A percentile compares a stretch with the other conserved stretches of the same genome.
phyloP scores from a whole-genome alignment of 1,284 basidiomycete genomes.

The Fomitopsis palustris region DNA sequence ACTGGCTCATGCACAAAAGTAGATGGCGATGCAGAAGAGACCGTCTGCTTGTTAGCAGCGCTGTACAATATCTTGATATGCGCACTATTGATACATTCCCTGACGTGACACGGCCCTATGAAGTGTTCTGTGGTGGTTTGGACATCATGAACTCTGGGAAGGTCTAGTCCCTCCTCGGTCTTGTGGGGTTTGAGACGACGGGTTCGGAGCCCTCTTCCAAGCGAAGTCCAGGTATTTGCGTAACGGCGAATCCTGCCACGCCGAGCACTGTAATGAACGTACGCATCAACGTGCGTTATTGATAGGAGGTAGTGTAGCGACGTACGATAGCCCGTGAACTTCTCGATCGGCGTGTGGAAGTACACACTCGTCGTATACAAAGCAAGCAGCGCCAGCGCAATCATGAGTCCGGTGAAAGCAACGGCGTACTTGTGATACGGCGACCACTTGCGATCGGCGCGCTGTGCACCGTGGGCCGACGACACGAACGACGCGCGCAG shows the following conservation, averaged over 20 bases:
- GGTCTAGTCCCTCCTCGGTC: not conserved
- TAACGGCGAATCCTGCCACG: conserved; percentile 35
- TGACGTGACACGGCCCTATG: not conserved
- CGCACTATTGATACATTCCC: not conserved
- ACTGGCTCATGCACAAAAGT: too few relatives aligned
- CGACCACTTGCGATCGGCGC: conserved; percentile 30
- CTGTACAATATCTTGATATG: not conserved
- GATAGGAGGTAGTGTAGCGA: conserved; percentile 17
- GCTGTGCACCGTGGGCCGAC: not conserved
- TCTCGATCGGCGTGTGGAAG: conserved; percentile 89
- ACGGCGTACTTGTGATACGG: conserved; percentile 44
- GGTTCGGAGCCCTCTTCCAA: conserved; percentile 3
- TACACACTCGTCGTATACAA: conserved; percentile 81
- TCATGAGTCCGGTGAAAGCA: conserved; percentile 42
- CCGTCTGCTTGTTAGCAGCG: too few relatives aligned
- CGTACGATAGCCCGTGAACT: conserved; percentile 80
- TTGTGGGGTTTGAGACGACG: not conserved
- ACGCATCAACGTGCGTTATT: not conserved
- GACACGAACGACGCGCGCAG: conserved; percentile 45
- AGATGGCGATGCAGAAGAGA: too few relatives aligned
- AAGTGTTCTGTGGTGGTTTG: not conserved
- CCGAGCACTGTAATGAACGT: conserved; percentile 35
- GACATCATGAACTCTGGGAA: not conserved
- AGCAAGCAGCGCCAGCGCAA: conserved; percentile 75
- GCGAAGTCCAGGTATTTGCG: conserved; percentile 27